Percentiles rank a stretch among this genome's conserved stretches.
Evolutionary conservation across 202 grass and related monocot species (phyloP).

Genomic region (Schoenoplectus tabernaemontani): DNA sequence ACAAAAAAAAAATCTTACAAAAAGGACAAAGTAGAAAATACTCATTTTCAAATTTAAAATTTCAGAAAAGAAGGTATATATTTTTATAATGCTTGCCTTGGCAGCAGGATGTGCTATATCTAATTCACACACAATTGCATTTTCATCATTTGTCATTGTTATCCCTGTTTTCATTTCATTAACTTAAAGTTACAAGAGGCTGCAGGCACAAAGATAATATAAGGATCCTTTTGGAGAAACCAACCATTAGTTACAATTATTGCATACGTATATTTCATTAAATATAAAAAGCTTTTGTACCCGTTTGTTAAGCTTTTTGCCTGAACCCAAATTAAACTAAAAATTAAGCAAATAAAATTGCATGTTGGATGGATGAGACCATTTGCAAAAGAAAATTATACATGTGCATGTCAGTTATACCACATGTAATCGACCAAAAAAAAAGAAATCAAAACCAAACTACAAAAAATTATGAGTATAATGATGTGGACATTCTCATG

Average conservation of each 20-base stretch:
- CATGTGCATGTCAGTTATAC: neutral
- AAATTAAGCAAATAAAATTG: neutral
- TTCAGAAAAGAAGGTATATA: neutral
- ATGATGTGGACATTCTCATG: neutral
- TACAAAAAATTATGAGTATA: neutral
- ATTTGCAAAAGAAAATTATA: neutral
- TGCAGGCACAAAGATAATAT: neutral
- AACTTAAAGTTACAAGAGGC: neutral
- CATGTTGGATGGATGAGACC: neutral
- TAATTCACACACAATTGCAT: constrained; percentile 90
- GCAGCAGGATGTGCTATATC: constrained; percentile 97
- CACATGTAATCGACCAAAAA: neutral
- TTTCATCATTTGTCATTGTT: constrained; percentile 92
- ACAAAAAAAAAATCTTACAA: neutral
- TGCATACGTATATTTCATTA: neutral
- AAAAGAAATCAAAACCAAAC: neutral
- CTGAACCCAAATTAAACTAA: neutral
- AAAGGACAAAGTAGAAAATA: neutral
- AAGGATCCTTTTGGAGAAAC: neutral
- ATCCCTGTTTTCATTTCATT: constrained; percentile 44
- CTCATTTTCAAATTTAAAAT: neutral
- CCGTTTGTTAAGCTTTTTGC: neutral
- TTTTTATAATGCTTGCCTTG: constrained; percentile 40
- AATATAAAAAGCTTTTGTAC: neutral
- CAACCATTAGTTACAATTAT: neutral